Evolutionary conservation across 2,329 filamentous ascomycete genomes (phyloP), one percentile per base, ranked within the genome.

Genomic region (Teratosphaeria epicoccoides): DNA sequence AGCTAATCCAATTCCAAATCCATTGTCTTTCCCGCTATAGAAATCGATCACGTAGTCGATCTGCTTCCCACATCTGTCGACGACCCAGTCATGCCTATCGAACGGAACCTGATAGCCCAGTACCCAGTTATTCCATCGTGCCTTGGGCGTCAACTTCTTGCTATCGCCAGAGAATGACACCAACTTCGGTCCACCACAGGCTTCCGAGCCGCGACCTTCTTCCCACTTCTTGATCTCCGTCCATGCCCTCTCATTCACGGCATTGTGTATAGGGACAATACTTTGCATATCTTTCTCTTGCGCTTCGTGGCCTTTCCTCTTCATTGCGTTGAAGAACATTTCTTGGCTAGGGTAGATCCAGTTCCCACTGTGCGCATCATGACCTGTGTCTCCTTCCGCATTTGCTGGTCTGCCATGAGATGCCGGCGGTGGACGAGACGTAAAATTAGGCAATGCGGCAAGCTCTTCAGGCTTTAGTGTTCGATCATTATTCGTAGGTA

Each of bases 31-130:
- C 0, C 93, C 93, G 4, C 88, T 83, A 66, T 98, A 98, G 63
- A 98, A 98, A 70, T 98, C 93, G 68, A 98, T 98, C 37, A 98
- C 85, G 67, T 98, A 98, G 63, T 97, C 93, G 47, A 98, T 73
- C 63, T 81, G 81, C 20, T 76, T 84, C 25, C 87, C 91, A 66
- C 93, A 97, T 49, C 93, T 78, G 70, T 98, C 90, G 29, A 98
- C 84, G 23, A 96, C 83, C 93, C 93, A 98, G 69, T 98, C 93
- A 68, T 98, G 93, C 24, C 93, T 78, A 71, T 98, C 93, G 69
- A 98, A 98, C 1, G 93, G 93, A 49, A 84, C 77, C 54, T 85
- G 84, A 69, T 95, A 97, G n/a, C 93, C 93, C 50, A 95, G 72
- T 26, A 64, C 29, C 52, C 89, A 70, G 4, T 83, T 87, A 69